Evolutionary conservation across 2,329 filamentous ascomycete genomes (phyloP).

Genomic region (Verticillium zaregamsianum): DNA sequence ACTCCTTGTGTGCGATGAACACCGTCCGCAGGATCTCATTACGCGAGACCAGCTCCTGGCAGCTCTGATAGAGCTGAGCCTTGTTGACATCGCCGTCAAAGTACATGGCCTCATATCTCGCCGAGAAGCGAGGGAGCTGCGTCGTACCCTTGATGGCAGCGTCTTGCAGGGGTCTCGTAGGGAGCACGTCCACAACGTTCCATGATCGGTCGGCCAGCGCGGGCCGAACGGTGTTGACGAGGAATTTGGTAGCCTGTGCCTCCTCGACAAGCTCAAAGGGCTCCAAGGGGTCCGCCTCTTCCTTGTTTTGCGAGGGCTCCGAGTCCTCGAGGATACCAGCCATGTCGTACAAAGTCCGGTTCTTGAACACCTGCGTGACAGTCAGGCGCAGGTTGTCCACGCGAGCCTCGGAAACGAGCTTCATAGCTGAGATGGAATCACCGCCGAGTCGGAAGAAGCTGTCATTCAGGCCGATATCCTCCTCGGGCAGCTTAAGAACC

Average conservation of each 20-base stretch:
- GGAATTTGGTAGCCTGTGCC: constrained; percentile 35
- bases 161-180: constrained; percentile 54
- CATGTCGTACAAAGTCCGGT: constrained; percentile 45
- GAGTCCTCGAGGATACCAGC: constrained; percentile 42
- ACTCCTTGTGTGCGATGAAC: constrained; percentile 49
- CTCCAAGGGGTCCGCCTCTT: constrained; percentile 20
- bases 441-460: constrained; percentile 59
- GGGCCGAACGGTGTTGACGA: constrained; percentile 44
- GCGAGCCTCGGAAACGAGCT: constrained; percentile 51
- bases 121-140: constrained; percentile 53
- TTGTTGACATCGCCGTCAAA: constrained; percentile 48
- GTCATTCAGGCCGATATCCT: constrained; percentile 47
- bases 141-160: constrained; percentile 56
- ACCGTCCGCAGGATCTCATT: constrained; percentile 65
- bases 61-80: constrained; percentile 42
- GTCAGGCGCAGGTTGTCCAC: constrained; percentile 42
- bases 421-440: constrained; percentile 59
- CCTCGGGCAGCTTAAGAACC: constrained; percentile 37
- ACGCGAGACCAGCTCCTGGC: constrained; percentile 50
- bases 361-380: constrained; percentile 52
- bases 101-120: constrained; percentile 62
- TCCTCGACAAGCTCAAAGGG: constrained; percentile 47
- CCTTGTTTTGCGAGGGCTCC: constrained; percentile 11
- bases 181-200: constrained; percentile 52
- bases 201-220: constrained; percentile 46